Base-by-base conservation (phyloP, 164 flowering plant species). In the Vitis riparia region DNA sequence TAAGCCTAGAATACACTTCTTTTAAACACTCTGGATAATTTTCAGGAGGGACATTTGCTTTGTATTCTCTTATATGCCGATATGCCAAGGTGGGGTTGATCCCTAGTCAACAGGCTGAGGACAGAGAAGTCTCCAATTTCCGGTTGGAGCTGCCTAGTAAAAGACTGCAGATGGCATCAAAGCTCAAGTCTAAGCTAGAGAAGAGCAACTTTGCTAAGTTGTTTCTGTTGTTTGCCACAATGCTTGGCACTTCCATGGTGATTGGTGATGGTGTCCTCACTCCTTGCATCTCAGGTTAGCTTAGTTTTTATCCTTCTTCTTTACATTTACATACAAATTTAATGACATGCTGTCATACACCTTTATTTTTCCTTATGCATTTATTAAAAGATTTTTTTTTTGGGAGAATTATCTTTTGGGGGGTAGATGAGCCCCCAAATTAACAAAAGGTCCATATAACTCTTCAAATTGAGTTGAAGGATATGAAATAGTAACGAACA, bases 41-140 rank as follows among this genome's bases (percentile, higher is more conserved):
- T 37, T 37, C 5, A 37, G 92, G 90, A n/a, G 92, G 92, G 30
- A 86, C 92, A 2, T 86, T 86, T 77, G 92, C 92, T 9, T 55
- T 88, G 66, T 88, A 88, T 65, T 88, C 92, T 1, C 60, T 86
- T 12, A 68, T 88, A 59, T 88, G 90, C 51, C 83, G 89, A 65
- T 78, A 88, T 63, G 87, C 85, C 0, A 88, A 81, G 63, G 84
- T 85, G 62, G 79, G 89, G 0, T 68, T 88, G 63, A 73, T 85
- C 19, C 92, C 92, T 1, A 88, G 73, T 65, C 77, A 80, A 58
- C 82, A 86, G 67, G 73, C 73, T 0, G 87, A 82, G 73, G 89
- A 86, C 52, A 12, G 55, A 56, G 79, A 86, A 11, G 85, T 88
- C 1, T 86, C 92, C 0, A 83, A 80, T 51, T 88, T 63, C 58